These are phyloP conservation scores for Phytophthora cactorum DNA, from an alignment of 352 stramenopile genomes.

Conservation along the genomic window DNA sequence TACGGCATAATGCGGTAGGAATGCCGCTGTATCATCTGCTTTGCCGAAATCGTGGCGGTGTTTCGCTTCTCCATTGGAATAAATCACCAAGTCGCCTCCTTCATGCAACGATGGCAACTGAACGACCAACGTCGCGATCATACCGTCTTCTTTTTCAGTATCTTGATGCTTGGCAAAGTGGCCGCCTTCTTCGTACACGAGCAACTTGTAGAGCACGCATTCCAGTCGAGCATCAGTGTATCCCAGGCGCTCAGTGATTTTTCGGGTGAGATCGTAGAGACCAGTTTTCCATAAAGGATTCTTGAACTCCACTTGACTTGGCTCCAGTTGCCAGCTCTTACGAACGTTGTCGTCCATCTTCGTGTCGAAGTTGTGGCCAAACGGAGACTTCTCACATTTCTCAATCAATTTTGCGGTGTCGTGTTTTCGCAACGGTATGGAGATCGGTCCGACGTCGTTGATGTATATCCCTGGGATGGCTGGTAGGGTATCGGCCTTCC, in stretches of 20 bases:
- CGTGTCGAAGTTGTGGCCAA: conserved; percentile 25
- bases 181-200: conserved; percentile 48
- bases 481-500: not conserved
- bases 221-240: conserved; percentile 19
- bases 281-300: conserved; percentile 22
- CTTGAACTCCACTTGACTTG: conserved; percentile 16
- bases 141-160: conserved; percentile 59
- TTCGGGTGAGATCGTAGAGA: conserved; percentile 8
- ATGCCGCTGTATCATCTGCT: conserved; percentile 8
- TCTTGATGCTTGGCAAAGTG: conserved; percentile 56
- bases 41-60: conserved; percentile 34
- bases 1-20: conserved; percentile 28
- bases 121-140: conserved; percentile 56
- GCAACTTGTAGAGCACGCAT: conserved; percentile 48
- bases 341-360: conserved; percentile 28
- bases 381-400: conserved; percentile 38
- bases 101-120: conserved; percentile 34
- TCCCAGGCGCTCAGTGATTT: conserved; percentile 7
- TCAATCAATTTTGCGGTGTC: conserved; percentile 7
- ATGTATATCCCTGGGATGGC: not conserved
- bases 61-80: conserved; percentile 2
- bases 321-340: conserved; percentile 26
- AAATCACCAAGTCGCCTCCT: conserved; percentile 33
- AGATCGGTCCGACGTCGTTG: not conserved
- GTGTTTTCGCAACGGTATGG: not conserved